Conservation (phyloP, 2,329 filamentous ascomycete genomes). For the Claviceps sp. region DNA sequence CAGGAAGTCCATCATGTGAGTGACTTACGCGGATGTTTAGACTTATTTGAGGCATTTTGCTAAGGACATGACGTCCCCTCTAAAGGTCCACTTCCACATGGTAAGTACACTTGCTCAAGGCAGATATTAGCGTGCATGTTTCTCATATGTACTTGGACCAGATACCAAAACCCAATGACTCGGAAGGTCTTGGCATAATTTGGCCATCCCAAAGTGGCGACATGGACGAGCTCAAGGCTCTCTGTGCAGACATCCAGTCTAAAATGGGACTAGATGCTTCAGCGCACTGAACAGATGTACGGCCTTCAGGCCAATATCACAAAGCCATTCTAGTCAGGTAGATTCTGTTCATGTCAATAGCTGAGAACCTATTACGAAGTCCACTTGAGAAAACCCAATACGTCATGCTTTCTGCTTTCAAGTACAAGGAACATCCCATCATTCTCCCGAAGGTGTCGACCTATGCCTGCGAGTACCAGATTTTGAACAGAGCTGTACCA, state of each 20-base stretch:
- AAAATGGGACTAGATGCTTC: constrained; percentile 52
- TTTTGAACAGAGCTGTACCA: neutral
- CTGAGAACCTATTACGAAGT: neutral
- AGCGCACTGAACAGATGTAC: neutral
- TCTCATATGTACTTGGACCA: constrained; percentile 18
- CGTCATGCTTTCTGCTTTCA: neutral
- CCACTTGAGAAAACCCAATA: neutral
- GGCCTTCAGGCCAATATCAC: neutral
- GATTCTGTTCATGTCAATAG: neutral
- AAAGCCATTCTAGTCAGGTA: neutral
- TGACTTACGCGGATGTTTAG: neutral
- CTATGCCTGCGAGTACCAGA: neutral
- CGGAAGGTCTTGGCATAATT: constrained; percentile 63
- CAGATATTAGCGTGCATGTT: neutral
- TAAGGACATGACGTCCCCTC: neutral
- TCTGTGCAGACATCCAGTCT: constrained; percentile 72
- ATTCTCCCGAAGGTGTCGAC: neutral
- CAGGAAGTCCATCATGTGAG: constrained; percentile 84
- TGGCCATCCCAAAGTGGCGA: constrained; percentile 70
- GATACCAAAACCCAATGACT: constrained; percentile 86
- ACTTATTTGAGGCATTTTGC: neutral
- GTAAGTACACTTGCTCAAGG: constrained; percentile 30
- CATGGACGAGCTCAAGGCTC: constrained; percentile 69
- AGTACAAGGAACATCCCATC: neutral
- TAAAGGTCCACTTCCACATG: constrained; percentile 84